Percentiles rank a stretch among this genome's conserved stretches.
Evolutionary conservation across 164 flowering plant species (phyloP).

Genomic region (Umbellularia californica): DNA sequence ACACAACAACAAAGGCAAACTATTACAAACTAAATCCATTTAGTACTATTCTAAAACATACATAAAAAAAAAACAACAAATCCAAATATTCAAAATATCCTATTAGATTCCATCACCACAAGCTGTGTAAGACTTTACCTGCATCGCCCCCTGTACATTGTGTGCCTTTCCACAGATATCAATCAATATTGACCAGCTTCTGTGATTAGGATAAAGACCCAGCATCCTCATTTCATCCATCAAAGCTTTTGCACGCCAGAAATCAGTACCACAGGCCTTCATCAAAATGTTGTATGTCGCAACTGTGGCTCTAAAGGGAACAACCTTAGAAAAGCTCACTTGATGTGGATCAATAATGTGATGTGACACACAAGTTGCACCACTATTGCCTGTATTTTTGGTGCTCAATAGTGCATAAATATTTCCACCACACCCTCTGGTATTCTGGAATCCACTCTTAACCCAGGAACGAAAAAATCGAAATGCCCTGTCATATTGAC

Average conservation of each 20-base stretch:
- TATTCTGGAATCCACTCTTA: slow-evolving; percentile 24
- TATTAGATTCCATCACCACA: not conserved
- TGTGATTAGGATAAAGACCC: slow-evolving; percentile 75
- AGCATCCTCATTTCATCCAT: slow-evolving; percentile 71
- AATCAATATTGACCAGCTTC: slow-evolving; percentile 80
- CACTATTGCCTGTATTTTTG: slow-evolving; percentile 13
- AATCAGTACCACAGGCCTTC: slow-evolving; percentile 92
- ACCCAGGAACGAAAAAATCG: slow-evolving; percentile 75
- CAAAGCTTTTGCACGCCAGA: slow-evolving; percentile 54
- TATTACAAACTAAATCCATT: too few species aligned
- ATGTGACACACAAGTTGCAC: slow-evolving; percentile 12
- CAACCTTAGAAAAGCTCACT: slow-evolving; percentile 27
- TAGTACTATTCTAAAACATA: too few species aligned
- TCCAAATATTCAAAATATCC: not conserved
- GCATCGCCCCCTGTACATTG: slow-evolving; percentile 51
- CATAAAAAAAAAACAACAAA: too few species aligned
- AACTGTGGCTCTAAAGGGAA: slow-evolving; percentile 61
- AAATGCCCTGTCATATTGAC: slow-evolving; percentile 87
- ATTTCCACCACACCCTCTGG: slow-evolving; percentile 9
- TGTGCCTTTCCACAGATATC: slow-evolving; percentile 63
- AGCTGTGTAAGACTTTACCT: slow-evolving; percentile 38
- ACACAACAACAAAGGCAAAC: too few species aligned
- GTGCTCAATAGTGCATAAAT: slow-evolving; percentile 2
- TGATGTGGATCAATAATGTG: slow-evolving; percentile 24
- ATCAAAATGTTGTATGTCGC: slow-evolving; percentile 81